Evolutionary conservation across 352 stramenopile species (phyloP), one percentile per base, ranked within the genome.

Genomic region (Phytophthora podocarpi): DNA sequence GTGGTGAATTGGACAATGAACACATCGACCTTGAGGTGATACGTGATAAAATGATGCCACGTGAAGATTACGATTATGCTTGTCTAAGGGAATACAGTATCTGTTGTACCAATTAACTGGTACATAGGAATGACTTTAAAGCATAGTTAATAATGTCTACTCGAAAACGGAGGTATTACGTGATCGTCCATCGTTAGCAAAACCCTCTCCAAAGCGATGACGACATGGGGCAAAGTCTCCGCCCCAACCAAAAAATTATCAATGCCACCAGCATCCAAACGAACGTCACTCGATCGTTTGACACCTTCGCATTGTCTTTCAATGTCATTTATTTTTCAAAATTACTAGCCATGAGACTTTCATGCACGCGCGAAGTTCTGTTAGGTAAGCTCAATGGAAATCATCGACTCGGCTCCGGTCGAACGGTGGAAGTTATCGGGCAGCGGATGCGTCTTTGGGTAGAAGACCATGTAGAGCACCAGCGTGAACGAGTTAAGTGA

Each of bases 401-500:
- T 32, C 11, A n/a, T 20, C 3, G 51, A 52, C 23, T 59, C 47
- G 1, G 23, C 28, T 34, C 15, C 23, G 1, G 27, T 58, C 26
- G 49, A 21, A 15, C 18, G 50, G 28, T 59, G 37, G 50, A 61
- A 67, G 30, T 36, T 48, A 41, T 49, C 32, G 7, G 58, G 52
- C 0, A 69, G 45, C 12, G 53, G 60, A 7, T 69, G 60, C 39
- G 60, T 59, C 32, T 64, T 59, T 3, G 67, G 67, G 36, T 72
- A 62, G 56, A 66, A 75, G 18, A 69, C 30, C 18, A 50, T 9
- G 28, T 69, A 75, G 4, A 75, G 46, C 37, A 75, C 67, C 26
- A 75, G 35, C 18, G 58, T 70, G 41, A 53, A 61, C 28, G 57
- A 52, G 21, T 59, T 64, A 36, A 73, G 53, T 37, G 72, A 47